Evolutionary conservation across 805 yeast genomes (phyloP), one percentile per base, ranked within the genome.

Genomic region (Wickerhamiella qilinensis): DNA sequence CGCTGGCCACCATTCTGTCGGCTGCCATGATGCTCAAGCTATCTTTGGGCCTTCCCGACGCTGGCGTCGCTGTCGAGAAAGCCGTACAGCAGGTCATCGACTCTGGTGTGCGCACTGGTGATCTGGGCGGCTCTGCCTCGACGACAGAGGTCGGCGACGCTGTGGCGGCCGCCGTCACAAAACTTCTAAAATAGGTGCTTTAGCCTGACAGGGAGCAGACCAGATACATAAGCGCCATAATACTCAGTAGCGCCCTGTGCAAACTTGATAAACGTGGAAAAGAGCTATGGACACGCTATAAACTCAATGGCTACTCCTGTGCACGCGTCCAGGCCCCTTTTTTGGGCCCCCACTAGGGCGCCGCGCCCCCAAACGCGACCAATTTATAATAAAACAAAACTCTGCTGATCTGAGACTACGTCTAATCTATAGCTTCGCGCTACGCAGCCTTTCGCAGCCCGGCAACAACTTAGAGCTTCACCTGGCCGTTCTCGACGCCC

Each of bases 21-120:
- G 93, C 83, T 11, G 97, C 97, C 24, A 81, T 91, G 93, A 91
- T 91, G 97, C 71, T 91, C 63, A 75, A 88, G 54, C 71, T 91
- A 46, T 85, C 96, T 16, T 72, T 91, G 57, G 77, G 83, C 57
- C 63, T 84, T 54, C 71, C 71, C 43, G 73, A 77, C 46, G 95
- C 84, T 60, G 97, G 95, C 47, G 75, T 70, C 43, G 91, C 85
- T 15, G 66, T 91, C 50, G 97, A 88, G 64, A 63, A 69, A 51
- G 97, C 97, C 16, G 97, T 91, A 22, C 73, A 73, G 45, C 65
- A 64, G 45, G 94, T 84, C 29, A 65, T 91, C 43, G 95, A 85
- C 54, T 50, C 69, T 25, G 93, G 93, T 47, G 60, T 88, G 46
- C 79, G 86, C 67, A 91, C 98, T 38, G 95, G 79, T 44, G 98